phyloP scores from a whole-genome alignment of 208 protist genomes.

The Zelonia costaricensis region DNA sequence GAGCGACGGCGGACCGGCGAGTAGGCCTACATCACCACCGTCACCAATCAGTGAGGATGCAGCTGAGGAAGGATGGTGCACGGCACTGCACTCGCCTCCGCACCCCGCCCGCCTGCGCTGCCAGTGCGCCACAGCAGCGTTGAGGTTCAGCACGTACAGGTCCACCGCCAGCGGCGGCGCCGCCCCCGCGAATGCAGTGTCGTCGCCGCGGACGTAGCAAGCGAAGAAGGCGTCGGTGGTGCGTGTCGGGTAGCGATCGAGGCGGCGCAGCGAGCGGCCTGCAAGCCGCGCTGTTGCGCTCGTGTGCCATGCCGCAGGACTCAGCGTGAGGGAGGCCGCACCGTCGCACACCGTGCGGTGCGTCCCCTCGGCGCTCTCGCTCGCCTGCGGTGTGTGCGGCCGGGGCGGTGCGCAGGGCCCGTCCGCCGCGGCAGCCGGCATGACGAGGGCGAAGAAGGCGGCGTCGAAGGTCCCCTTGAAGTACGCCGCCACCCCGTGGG shows the following conservation, averaged over 20 bases:
- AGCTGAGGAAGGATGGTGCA: neutral
- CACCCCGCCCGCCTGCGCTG: too few relatives aligned
- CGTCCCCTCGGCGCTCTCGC: neutral
- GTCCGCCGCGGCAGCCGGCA: neutral
- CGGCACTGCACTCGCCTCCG: neutral
- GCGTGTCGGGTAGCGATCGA: slow-evolving; percentile 59
- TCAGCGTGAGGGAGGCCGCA: neutral
- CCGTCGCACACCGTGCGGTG: neutral
- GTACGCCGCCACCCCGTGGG: slow-evolving; percentile 36
- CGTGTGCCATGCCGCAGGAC: slow-evolving; percentile 1
- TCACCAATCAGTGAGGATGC: too few relatives aligned
- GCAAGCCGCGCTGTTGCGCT: slow-evolving; percentile 40
- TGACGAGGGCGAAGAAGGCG: slow-evolving; percentile 35
- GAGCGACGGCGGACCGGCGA: slow-evolving; percentile 23
- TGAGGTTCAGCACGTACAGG: slow-evolving; percentile 38
- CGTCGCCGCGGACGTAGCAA: slow-evolving; percentile 20
- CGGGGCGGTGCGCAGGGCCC: too few relatives aligned
- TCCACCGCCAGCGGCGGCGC: slow-evolving; percentile 39
- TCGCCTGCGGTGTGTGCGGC: too few relatives aligned
- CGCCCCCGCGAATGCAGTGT: neutral
- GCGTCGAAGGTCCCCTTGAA: slow-evolving; percentile 66
- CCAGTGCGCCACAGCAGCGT: slow-evolving; percentile 17
- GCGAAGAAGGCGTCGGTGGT: slow-evolving; percentile 58
- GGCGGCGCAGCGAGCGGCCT: slow-evolving; percentile 56
- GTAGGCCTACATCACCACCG: neutral